Conservation (phyloP, 2,329 filamentous ascomycete species). For the Pseudogymnoascus sp. region DNA sequence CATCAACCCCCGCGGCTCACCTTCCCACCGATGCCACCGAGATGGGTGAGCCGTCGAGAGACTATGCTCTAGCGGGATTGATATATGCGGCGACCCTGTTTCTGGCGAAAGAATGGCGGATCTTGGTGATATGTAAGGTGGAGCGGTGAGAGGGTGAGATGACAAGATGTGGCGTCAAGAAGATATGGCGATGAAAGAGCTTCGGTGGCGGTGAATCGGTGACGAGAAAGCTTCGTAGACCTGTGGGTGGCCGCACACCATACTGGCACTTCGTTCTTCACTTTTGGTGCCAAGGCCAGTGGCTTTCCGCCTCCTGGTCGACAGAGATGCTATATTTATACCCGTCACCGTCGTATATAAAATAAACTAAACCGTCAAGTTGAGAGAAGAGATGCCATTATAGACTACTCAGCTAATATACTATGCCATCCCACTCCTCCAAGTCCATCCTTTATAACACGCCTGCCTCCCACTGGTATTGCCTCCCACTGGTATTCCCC, state of each 20-base stretch:
- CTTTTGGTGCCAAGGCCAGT: background rate
- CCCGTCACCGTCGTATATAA: background rate
- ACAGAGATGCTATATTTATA: background rate
- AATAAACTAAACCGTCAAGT: background rate
- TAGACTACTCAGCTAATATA: constrained; percentile 2
- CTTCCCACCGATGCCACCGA: background rate
- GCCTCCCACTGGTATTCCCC: too few species aligned
- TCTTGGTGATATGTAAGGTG: too few species aligned
- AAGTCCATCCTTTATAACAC: background rate
- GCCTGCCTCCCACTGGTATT: background rate
- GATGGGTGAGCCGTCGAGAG: too few species aligned
- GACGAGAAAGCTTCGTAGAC: too few species aligned
- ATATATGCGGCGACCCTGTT: too few species aligned
- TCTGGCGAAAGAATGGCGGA: too few species aligned
- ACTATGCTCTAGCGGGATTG: too few species aligned
- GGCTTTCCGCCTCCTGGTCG: background rate
- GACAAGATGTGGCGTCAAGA: too few species aligned
- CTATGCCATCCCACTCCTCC: background rate
- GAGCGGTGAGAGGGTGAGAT: too few species aligned
- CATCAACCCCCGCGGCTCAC: background rate
- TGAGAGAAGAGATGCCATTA: background rate
- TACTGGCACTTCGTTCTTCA: background rate
- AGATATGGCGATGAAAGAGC: too few species aligned
- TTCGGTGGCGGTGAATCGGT: too few species aligned
- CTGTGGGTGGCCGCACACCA: background rate